Evolutionary conservation across 1,139 yeast species (phyloP), one percentile per base, ranked within the genome.

Genomic region (Hansenula sp.): DNA sequence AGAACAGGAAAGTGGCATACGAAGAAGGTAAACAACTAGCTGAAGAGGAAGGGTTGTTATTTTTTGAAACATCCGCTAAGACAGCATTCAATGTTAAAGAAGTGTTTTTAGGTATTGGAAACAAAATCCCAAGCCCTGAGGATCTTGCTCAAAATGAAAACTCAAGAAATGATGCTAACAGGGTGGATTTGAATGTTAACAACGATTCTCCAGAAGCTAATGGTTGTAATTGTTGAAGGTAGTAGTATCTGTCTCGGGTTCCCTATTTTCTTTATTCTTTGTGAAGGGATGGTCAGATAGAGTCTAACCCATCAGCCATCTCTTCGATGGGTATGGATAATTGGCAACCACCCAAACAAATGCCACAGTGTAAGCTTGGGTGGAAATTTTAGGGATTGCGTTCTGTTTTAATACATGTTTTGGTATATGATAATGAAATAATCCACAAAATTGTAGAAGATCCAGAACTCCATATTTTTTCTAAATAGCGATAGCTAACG

Each of bases 61-160:
- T 93, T 63, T 93, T 88, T 62, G 99, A 93, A 67, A 90, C 98
- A 13, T 84, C 95, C 62, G 99, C 99, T 27, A 93, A 93, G 70
- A 81, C 95, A 4, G 86, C 95, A n/a, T 74, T 77, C 58, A 90
- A 91, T 59, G 97, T 93, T 34, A 89, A 86, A 57, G 96, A 91
- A 50, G 96, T 91, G 41, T 93, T 93, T 62, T 71, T 89, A 60
- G 94, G 90, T 11, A 88, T 93, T 53, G 99, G 97, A 35, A 80
- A 81, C 51, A 84, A 85, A 66, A 83, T 91, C 43, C 96, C 96
- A 7, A 40, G 48, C 32, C 54, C 59, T 28, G 52, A 59, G 7
- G 55, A 53, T 21, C 64, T 63, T 37, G 48, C 59, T 5, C 47
- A 45, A 5, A 43, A 41, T 18, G 47, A 43, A 19, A 49, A 37